Evolutionary conservation across 208 protist species (phyloP).

Genomic region (Trypanosoma congolense): DNA sequence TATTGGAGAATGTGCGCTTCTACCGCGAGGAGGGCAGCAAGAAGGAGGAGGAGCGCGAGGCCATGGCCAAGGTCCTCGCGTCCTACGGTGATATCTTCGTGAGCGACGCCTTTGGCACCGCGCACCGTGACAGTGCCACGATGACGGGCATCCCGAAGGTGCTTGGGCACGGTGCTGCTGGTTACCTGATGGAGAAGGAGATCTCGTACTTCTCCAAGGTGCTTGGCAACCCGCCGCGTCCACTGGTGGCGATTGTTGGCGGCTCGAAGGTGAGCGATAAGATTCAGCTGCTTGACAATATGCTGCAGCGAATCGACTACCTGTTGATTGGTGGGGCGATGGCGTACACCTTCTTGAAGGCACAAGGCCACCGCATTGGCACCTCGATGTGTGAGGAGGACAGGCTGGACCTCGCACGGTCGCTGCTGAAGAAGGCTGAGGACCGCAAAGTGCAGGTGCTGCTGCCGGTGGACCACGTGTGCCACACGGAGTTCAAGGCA

Average conservation of each 20-base stretch:
- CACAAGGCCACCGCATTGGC: slow-evolving; percentile 86
- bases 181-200: slow-evolving; percentile 99
- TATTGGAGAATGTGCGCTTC: slow-evolving; percentile 99
- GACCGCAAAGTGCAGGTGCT: slow-evolving; percentile 94
- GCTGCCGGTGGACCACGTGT: slow-evolving; percentile 97
- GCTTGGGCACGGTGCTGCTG: slow-evolving; percentile 92
- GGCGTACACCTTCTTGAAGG: slow-evolving; percentile 98
- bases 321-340: slow-evolving; percentile 99
- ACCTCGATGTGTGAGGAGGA: slow-evolving; percentile 94
- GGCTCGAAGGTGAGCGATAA: slow-evolving; percentile 99
- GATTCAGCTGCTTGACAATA: slow-evolving; percentile 98
- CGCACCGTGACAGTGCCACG: slow-evolving; percentile 98
- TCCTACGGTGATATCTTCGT: slow-evolving; percentile 98
- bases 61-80: slow-evolving; percentile 85
- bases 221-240: slow-evolving; percentile 79
- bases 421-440: slow-evolving; percentile 83
- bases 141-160: slow-evolving; percentile 88
- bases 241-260: slow-evolving; percentile 95
- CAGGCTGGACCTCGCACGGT: slow-evolving; percentile 64
- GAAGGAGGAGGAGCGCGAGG: slow-evolving; percentile 56
- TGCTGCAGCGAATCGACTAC: slow-evolving; percentile 97
- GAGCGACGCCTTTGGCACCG: slow-evolving; percentile 99
- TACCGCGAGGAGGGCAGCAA: slow-evolving; percentile 98
- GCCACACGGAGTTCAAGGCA: slow-evolving; percentile 90
- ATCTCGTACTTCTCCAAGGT: slow-evolving; percentile 97